Percentiles rank a stretch among this genome's conserved stretches.
phyloP scores from a whole-genome alignment of 129 eudicot species.

The Ambrosia artemisiifolia region DNA sequence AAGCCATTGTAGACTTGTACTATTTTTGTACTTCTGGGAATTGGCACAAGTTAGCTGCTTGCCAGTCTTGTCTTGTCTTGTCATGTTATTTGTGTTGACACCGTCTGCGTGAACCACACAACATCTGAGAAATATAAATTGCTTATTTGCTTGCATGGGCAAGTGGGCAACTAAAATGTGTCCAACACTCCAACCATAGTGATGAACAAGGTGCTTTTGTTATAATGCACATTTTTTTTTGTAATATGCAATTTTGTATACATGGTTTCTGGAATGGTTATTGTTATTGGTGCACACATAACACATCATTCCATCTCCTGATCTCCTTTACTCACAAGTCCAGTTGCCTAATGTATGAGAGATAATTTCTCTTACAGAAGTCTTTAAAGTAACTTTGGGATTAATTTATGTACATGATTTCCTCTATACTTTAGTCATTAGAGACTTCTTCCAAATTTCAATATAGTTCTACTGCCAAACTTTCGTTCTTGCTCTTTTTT shows the following conservation, averaged over 20 bases:
- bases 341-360: neutral
- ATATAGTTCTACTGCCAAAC: neutral
- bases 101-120: neutral
- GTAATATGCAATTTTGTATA: neutral
- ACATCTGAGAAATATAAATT: neutral
- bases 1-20: neutral
- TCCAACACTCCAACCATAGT: neutral
- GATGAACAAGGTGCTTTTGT: neutral
- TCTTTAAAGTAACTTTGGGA: neutral
- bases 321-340: neutral
- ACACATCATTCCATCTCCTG: neutral
- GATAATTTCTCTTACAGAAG: neutral
- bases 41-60: neutral
- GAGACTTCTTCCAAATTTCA: neutral
- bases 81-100: neutral
- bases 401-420: neutral
- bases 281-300: neutral
- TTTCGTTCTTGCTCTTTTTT: neutral
- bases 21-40: neutral
- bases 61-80: neutral
- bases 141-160: neutral
- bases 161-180: neutral
- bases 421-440: neutral
- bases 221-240: no score
- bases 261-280: neutral